A percentile compares a stretch with the other conserved stretches of the same genome.
Conservation (phyloP, 805 yeast species). For the Pichia deserticola region DNA sequence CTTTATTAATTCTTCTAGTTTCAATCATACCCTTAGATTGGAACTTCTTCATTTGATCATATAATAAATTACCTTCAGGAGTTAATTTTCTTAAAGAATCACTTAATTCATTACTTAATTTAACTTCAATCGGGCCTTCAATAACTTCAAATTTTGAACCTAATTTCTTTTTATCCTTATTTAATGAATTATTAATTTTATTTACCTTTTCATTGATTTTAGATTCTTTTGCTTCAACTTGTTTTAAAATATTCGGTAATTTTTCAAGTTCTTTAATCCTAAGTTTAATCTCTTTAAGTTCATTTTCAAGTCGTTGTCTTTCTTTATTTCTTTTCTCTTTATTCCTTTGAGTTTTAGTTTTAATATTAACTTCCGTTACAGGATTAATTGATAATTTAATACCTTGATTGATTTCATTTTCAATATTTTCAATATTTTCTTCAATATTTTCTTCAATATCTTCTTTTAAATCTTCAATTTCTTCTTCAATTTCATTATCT, state of each 20-base stretch:
- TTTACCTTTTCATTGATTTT: slow-evolving; percentile 11
- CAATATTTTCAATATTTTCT: slow-evolving; percentile 29
- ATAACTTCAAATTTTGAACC: slow-evolving; percentile 37
- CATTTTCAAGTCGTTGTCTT: slow-evolving; percentile 44
- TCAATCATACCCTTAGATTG: slow-evolving; percentile 87
- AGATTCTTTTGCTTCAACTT: slow-evolving; percentile 3
- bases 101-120: slow-evolving; percentile 80
- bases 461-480: slow-evolving; percentile 35
- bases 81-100: slow-evolving; percentile 76
- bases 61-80: slow-evolving; percentile 84
- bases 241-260: slow-evolving; percentile 36
- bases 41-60: slow-evolving; percentile 72
- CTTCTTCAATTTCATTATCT: slow-evolving; percentile 46
- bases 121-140: slow-evolving; percentile 56
- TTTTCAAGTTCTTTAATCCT: slow-evolving; percentile 54
- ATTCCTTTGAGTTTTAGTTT: slow-evolving; percentile 74
- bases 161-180: slow-evolving; percentile 29
- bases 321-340: slow-evolving; percentile 57
- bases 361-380: slow-evolving; percentile 59
- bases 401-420: slow-evolving; percentile 30
- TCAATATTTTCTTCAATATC: slow-evolving; percentile 34
- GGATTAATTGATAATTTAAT: slow-evolving; percentile 58
- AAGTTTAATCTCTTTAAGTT: slow-evolving; percentile 47
- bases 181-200: slow-evolving; percentile 18
- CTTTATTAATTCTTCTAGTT: slow-evolving; percentile 61